Conservation (phyloP, 768 basidiomycete species). For the Artomyces pyxidatus region DNA sequence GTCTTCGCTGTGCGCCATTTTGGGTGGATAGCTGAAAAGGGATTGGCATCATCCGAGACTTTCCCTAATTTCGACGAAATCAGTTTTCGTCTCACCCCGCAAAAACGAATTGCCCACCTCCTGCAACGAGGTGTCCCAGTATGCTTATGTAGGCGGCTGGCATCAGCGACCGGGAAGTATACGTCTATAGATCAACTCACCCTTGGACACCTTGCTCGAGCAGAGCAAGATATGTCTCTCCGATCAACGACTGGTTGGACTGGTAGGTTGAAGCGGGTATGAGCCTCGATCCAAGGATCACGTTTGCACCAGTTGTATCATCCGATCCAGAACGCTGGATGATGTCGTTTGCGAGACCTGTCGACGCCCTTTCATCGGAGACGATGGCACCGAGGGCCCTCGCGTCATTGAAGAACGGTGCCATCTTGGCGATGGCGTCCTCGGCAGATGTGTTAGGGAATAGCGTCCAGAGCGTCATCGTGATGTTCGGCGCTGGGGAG, state of each 20-base stretch:
- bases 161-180: no score
- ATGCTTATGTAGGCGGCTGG: no score
- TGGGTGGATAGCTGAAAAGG: constrained; percentile 28
- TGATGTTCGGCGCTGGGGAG: constrained; percentile 1
- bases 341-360: constrained; percentile 1
- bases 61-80: no score
- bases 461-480: constrained; percentile 25
- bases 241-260: background rate
- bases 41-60: no score
- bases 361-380: no score
- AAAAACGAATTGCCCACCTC: no score
- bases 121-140: background rate
- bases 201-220: constrained; percentile 1
- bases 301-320: constrained; percentile 5
- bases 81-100: no score
- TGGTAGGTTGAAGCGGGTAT: constrained; percentile 4
- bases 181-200: no score
- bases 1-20: constrained; percentile 31
- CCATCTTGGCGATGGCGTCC: no score
- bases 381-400: no score
- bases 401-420: no score
- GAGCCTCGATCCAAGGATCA: constrained; percentile 12
- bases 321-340: constrained; percentile 3
- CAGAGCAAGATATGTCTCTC: constrained; percentile 2
- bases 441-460: no score